Evolutionary conservation across 176 grass and related monocot genomes (phyloP).

Genomic region (Zizania latifolia): DNA sequence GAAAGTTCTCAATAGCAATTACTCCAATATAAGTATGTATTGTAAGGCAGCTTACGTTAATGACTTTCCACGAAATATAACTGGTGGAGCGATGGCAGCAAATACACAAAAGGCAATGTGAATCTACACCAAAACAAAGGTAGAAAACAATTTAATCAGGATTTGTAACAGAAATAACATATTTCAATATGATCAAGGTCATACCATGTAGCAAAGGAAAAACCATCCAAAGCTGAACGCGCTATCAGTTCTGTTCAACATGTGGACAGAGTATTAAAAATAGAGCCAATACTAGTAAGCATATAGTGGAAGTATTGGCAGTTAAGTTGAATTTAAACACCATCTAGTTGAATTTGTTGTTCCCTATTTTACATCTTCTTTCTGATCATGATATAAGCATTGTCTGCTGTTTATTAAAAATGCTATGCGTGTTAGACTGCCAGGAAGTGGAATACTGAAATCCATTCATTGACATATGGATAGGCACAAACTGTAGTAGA

Average conservation of each 20-base stretch:
- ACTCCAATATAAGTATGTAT: not conserved
- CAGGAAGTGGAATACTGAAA: not conserved
- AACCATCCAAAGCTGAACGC: slow-evolving; percentile 71
- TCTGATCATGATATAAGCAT: not conserved
- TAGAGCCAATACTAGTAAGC: not conserved
- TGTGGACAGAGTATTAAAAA: slow-evolving; percentile 19
- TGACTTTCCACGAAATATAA: slow-evolving; percentile 55
- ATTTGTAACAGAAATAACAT: not conserved
- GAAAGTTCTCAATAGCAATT: not conserved
- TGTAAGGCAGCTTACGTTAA: slow-evolving; percentile 46
- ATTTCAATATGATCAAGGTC: slow-evolving; percentile 10
- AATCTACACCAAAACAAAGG: slow-evolving; percentile 36
- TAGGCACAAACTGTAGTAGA: not conserved
- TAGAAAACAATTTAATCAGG: slow-evolving; percentile 6
- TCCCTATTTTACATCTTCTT: not conserved
- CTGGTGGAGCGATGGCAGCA: slow-evolving; percentile 60
- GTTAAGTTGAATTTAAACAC: slow-evolving; percentile 10
- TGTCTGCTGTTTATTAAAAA: not conserved
- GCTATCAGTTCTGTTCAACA: slow-evolving; percentile 59
- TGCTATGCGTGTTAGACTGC: not conserved
- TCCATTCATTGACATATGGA: not conserved
- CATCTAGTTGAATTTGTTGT: not conserved
- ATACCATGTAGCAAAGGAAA: slow-evolving; percentile 68
- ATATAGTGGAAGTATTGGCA: not conserved
- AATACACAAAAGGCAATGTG: slow-evolving; percentile 61